Conservation (phyloP, 1,139 yeast genomes). For the Hansenula sp. region DNA sequence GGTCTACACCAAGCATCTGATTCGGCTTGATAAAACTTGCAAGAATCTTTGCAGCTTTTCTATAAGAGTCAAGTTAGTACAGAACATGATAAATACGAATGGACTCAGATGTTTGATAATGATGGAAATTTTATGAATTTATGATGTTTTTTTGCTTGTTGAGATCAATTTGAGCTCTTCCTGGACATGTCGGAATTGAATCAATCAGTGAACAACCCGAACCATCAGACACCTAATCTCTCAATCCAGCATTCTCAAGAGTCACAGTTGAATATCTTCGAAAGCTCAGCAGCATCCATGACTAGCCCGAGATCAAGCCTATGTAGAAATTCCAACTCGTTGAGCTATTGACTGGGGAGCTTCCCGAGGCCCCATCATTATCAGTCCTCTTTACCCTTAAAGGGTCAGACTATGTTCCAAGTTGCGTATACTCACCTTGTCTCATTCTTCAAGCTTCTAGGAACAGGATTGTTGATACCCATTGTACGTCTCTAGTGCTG, state of each 20-base stretch:
- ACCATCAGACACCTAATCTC: too few relatives aligned
- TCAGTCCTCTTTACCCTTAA: too few relatives aligned
- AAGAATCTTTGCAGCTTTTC: conserved; percentile 93
- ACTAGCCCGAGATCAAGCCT: too few relatives aligned
- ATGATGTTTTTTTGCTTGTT: not conserved
- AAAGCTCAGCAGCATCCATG: not conserved
- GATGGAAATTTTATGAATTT: too few relatives aligned
- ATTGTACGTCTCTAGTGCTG: conserved; percentile 24
- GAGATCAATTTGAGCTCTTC: not conserved
- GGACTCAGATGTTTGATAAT: not conserved
- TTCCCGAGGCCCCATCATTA: too few relatives aligned
- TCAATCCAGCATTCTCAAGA: too few relatives aligned
- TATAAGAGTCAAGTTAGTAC: conserved; percentile 20
- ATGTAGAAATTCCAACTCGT: too few relatives aligned
- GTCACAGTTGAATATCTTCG: not conserved
- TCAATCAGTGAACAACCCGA: not conserved
- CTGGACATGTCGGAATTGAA: not conserved
- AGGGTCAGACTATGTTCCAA: too few relatives aligned
- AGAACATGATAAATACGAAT: too few relatives aligned
- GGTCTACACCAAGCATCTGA: conserved; percentile 84
- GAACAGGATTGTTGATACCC: conserved; percentile 93
- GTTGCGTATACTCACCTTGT: conserved; percentile 65
- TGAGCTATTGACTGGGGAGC: too few relatives aligned
- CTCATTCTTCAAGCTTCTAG: conserved; percentile 84
- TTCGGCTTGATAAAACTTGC: conserved; percentile 93